Base-by-base conservation (phyloP, 2,329 filamentous ascomycete genomes). In the Paecilomyces niveus region DNA sequence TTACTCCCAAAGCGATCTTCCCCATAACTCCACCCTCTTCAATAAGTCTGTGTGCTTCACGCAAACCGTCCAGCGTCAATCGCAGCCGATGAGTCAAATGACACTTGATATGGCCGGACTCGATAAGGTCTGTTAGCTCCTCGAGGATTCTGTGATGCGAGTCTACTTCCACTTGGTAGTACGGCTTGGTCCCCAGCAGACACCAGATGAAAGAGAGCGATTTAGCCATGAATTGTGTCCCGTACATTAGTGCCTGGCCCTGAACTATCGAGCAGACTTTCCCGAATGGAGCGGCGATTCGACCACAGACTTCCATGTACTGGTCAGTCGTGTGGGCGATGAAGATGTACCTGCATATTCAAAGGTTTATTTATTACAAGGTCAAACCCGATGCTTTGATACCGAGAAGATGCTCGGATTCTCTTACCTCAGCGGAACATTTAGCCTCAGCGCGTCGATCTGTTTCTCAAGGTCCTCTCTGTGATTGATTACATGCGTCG, bases 221-320 rank as follows among this genome's bases (percentile, higher is more conserved):
- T 65, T 79, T 80, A 54, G 74, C 71, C 75, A 79, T 77, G 64
- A 76, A 78, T 64, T 77, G 70, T 2, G 76, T 75, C 2, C 76
- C 76, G 60, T 80, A 79, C 73, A 78, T 75, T 24, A 71, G 71
- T 29, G 76, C 72, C 52, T 71, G 62, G 7, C 72, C 72, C 63
- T 80, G 77, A 13, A 80, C 76, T 57, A 80, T 78, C 11, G 72
- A 76, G 67, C 75, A 78, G 6, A 78, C 72, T 62, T 78, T 79
- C 8, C 74, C 76, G 49, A 79, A 78, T 1, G 77, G 76, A 15
- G 72, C 74, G 45, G 72, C 71, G n/a, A 79, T 67, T 24, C 72
- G 69, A 1, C 70, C 72, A 2, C 72, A 68, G 10, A 72, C 70
- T 3, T 56, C 62, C 51, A 79, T 64, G 62, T 80, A 80, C 55